phyloP scores from a whole-genome alignment of 768 basidiomycete genomes.

The Amanita rubescens region DNA sequence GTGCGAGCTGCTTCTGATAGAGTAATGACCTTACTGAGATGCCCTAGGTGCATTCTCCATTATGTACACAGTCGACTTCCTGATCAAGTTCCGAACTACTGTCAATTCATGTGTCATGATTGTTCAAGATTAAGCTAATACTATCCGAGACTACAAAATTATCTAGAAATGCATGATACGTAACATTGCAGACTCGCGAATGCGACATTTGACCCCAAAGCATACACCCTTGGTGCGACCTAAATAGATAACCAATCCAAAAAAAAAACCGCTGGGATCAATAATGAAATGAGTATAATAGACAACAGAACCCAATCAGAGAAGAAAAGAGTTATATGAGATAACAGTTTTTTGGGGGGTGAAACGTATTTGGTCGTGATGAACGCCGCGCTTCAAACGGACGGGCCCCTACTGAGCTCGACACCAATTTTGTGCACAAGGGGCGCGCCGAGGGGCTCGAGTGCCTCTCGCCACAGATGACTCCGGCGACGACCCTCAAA shows the following conservation, averaged over 20 bases:
- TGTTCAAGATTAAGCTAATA: too few relatives aligned
- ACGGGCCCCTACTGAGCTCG: slow-evolving; percentile 67
- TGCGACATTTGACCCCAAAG: too few relatives aligned
- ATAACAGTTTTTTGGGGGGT: background rate
- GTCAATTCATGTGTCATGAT: too few relatives aligned
- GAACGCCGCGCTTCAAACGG: slow-evolving; percentile 8
- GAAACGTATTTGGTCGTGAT: too few relatives aligned
- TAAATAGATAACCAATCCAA: background rate
- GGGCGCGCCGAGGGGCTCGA: slow-evolving; percentile 60
- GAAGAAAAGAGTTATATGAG: background rate
- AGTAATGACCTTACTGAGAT: too few relatives aligned
- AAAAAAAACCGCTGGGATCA: background rate
- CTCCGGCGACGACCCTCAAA: slow-evolving; percentile 60
- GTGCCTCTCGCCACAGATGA: slow-evolving; percentile 53
- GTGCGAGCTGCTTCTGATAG: too few relatives aligned
- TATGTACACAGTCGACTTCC: too few relatives aligned
- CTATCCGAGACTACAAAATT: background rate
- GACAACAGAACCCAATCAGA: background rate
- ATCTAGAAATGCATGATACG: background rate
- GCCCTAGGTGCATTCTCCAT: too few relatives aligned
- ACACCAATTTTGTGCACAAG: slow-evolving; percentile 68
- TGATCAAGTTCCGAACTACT: too few relatives aligned
- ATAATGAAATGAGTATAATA: background rate
- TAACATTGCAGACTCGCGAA: too few relatives aligned
- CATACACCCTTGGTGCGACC: background rate